Evolutionary conservation across 176 grass and related monocot species (phyloP).

Genomic region (Thalia dealbata): DNA sequence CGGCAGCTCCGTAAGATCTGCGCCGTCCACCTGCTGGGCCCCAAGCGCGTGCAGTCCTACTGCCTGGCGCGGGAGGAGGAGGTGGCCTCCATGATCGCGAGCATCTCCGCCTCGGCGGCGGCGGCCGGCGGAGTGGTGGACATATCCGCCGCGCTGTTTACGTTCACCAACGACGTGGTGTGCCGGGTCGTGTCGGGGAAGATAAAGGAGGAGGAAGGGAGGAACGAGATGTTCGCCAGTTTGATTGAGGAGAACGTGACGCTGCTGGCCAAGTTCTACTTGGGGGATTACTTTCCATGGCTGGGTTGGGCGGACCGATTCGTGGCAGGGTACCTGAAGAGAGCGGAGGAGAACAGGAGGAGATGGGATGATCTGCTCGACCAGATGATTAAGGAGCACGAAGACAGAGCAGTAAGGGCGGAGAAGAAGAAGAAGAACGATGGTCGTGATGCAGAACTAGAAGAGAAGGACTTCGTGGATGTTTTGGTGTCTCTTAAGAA

Average conservation of each 20-base stretch:
- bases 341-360: neutral
- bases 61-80: neutral
- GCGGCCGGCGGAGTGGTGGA: conserved; percentile 7
- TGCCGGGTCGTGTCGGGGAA: conserved; percentile 28
- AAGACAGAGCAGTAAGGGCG: neutral
- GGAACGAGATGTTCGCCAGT: conserved; percentile 6
- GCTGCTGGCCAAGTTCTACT: conserved; percentile 6
- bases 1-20: conserved; percentile 24
- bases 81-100: neutral
- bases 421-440: neutral
- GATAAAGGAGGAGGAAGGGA: neutral
- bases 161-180: conserved; percentile 19
- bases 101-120: conserved; percentile 3
- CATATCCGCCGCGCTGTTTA: conserved; percentile 6
- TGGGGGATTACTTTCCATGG: conserved; percentile 27
- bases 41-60: neutral
- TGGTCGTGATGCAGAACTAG: neutral
- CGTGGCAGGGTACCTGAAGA: neutral
- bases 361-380: conserved; percentile 32
- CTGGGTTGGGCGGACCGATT: conserved; percentile 11
- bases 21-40: conserved; percentile 18
- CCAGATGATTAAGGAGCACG: conserved; percentile 15
- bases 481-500: conserved; percentile 23
- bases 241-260: neutral
- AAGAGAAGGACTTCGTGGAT: conserved; percentile 24